Evolutionary conservation across 1,284 basidiomycete species (phyloP).

Genomic region (Schizophyllum amplum): DNA sequence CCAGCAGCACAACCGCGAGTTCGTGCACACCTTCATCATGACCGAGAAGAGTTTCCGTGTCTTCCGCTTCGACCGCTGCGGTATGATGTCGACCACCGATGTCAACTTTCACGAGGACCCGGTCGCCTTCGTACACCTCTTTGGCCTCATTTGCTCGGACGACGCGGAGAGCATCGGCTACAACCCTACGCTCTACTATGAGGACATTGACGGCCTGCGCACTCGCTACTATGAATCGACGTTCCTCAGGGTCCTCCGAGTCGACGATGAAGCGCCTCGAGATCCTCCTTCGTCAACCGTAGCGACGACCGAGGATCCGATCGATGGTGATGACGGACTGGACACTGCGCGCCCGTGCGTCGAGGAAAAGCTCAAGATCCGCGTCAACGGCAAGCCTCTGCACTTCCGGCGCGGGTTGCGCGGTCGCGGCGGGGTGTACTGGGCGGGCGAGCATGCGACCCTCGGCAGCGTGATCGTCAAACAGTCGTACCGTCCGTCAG

Average conservation of each 20-base stretch:
- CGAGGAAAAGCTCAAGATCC: neutral
- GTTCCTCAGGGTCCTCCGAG: no score
- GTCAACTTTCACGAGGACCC: neutral
- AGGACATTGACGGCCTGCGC: no score
- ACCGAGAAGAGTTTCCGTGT: neutral
- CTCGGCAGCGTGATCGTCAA: neutral
- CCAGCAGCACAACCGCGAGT: neutral
- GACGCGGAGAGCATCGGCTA: neutral
- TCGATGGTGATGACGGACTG: no score
- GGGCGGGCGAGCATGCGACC: neutral
- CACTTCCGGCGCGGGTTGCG: neutral
- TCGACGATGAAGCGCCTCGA: no score
- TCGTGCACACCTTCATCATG: slow-evolving; percentile 2
- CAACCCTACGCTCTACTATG: neutral
- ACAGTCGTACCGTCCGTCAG: neutral
- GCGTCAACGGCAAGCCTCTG: neutral
- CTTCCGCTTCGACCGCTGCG: neutral
- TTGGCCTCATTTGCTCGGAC: neutral
- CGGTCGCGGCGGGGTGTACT: neutral
- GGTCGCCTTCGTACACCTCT: neutral
- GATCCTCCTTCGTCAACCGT: no score
- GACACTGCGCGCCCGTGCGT: neutral
- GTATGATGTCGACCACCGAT: neutral
- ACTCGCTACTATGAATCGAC: neutral
- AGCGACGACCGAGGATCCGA: no score